These are phyloP conservation scores for Nelumbo lutea DNA, from an alignment of 164 flowering plant species.

Conservation along the genomic window DNA sequence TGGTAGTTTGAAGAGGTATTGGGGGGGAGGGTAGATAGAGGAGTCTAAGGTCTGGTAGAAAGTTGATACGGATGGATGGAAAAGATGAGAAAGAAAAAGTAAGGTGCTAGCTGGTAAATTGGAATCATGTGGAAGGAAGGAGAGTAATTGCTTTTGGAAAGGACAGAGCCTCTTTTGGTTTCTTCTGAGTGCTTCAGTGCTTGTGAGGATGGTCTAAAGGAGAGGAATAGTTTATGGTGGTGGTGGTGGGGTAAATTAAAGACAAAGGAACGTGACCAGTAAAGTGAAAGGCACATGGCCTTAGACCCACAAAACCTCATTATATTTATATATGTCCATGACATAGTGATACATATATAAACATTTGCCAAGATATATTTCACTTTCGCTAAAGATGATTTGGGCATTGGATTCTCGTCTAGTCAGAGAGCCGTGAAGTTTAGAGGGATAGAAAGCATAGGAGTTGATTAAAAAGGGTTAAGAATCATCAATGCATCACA, in stretches of 20 bases:
- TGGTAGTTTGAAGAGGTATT: not conserved
- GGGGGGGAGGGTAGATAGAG: not conserved
- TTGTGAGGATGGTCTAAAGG: not conserved
- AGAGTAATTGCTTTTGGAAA: conserved; percentile 6
- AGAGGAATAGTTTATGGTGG: conserved; percentile 1
- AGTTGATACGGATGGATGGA: not conserved
- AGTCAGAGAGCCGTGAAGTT: too few species aligned
- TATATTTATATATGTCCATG: too few species aligned
- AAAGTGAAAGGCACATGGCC: conserved; percentile 33
- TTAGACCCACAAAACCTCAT: conserved; percentile 11
- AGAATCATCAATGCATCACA: too few species aligned
- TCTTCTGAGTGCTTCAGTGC: not conserved
- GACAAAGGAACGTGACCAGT: conserved; percentile 18
- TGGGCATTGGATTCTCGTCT: too few species aligned
- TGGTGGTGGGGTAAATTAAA: conserved; percentile 11
- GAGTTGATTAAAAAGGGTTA: too few species aligned
- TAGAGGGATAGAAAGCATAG: too few species aligned
- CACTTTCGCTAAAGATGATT: too few species aligned
- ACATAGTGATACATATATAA: too few species aligned
- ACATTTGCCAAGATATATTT: too few species aligned
- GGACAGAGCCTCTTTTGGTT: not conserved
- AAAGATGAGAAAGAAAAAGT: conserved; percentile 10
- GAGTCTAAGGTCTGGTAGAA: not conserved
- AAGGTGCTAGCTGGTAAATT: conserved; percentile 17
- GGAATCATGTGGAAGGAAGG: conserved; percentile 12